Evolutionary conservation across 495 filamentous ascomycete species (phyloP).

Genomic region (Acidiella bohemica): DNA sequence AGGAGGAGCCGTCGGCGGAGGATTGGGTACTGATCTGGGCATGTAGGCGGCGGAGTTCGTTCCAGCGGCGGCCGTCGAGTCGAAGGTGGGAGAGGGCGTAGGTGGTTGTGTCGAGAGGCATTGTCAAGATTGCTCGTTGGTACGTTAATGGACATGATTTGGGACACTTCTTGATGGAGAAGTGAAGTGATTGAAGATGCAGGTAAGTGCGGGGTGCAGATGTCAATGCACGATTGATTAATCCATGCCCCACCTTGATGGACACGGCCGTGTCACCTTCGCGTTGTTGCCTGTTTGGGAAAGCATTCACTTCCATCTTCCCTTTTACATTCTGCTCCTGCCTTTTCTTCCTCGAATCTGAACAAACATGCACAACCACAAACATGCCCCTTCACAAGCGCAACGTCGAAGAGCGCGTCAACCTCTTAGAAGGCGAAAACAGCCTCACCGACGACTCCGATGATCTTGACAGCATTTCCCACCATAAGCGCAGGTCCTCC

Average conservation of each 20-base stretch:
- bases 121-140: too few relatives aligned
- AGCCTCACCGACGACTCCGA: constrained; percentile 15
- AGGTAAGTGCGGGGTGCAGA: neutral
- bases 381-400: constrained; percentile 1
- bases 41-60: constrained; percentile 81
- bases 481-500: too few relatives aligned
- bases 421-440: constrained; percentile 15
- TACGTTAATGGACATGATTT: too few relatives aligned
- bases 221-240: neutral
- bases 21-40: constrained; percentile 85
- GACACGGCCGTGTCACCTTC: too few relatives aligned
- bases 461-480: constrained; percentile 10
- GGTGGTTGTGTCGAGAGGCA: constrained; percentile 64
- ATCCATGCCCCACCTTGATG: neutral
- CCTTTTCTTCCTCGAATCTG: too few relatives aligned
- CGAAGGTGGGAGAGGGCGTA: constrained; percentile 78
- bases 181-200: neutral
- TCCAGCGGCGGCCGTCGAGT: constrained; percentile 93
- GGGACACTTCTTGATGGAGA: too few relatives aligned
- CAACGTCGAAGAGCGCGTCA: constrained; percentile 9
- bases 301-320: neutral
- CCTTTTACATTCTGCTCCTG: too few relatives aligned
- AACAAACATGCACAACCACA: too few relatives aligned
- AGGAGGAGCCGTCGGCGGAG: constrained; percentile 76
- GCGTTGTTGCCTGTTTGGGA: neutral